Evolutionary conservation across 164 flowering plant species (phyloP).

Genomic region (Liquidambar formosana): DNA sequence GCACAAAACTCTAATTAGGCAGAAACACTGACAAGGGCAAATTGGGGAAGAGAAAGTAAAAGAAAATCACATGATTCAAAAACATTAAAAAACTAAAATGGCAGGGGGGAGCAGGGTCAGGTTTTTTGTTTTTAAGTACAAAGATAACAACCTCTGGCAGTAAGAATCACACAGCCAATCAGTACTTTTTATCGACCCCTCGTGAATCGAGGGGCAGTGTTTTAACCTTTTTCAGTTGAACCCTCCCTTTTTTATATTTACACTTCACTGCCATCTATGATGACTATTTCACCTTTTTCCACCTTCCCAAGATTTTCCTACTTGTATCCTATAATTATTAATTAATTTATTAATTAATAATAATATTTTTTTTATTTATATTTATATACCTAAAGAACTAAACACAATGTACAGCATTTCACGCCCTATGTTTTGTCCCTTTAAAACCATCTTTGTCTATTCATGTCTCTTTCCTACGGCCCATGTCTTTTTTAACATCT

Average conservation of each 20-base stretch:
- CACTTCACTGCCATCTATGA: conserved; percentile 20
- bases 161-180: conserved; percentile 15
- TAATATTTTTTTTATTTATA: too few relatives aligned
- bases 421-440: conserved; percentile 53
- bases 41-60: conserved; percentile 9
- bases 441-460: conserved; percentile 47
- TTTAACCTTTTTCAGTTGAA: conserved; percentile 18
- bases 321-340: too few relatives aligned
- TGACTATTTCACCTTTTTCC: conserved; percentile 9
- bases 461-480: conserved; percentile 25
- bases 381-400: too few relatives aligned
- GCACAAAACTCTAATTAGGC: too few relatives aligned
- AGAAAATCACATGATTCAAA: conserved; percentile 12
- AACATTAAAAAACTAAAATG: conserved; percentile 2
- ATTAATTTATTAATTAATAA: too few relatives aligned
- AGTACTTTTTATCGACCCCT: conserved; percentile 28
- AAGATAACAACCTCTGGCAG: conserved; percentile 54
- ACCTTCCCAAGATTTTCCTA: conserved; percentile 19
- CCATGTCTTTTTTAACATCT: conserved; percentile 8
- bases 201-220: conserved; percentile 35
- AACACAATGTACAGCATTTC: conserved; percentile 28
- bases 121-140: conserved; percentile 34
- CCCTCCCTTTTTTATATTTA: neutral
- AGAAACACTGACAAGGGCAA: conserved; percentile 5
- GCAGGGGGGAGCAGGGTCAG: conserved; percentile 7